Evolutionary conservation across 345 rosid genomes (phyloP).

Genomic region (Punica granatum): DNA sequence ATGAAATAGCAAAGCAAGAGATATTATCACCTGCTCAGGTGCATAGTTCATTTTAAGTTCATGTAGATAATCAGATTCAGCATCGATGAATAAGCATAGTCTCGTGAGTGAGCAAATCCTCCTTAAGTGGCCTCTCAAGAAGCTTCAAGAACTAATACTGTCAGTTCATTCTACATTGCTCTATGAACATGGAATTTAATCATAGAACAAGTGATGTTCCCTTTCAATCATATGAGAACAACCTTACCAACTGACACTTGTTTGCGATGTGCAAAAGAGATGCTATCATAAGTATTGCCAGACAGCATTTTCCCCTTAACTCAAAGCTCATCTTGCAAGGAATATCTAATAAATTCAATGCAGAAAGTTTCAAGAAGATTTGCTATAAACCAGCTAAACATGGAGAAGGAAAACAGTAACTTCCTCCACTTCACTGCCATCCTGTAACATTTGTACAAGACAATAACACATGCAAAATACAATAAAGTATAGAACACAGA

Average conservation of each 20-base stretch:
- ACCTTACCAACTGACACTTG: no score
- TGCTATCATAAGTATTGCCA: no score
- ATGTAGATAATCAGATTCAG: background rate
- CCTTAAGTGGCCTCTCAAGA: background rate
- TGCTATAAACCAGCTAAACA: background rate
- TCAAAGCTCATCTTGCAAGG: background rate
- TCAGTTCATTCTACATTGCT: no score
- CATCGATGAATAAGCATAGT: background rate
- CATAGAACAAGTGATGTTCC: background rate
- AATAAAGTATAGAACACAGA: background rate
- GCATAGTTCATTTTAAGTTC: background rate
- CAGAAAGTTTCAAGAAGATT: background rate
- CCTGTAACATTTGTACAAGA: no score
- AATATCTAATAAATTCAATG: background rate
- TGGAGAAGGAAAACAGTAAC: background rate
- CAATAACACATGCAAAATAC: background rate
- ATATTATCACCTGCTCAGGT: constrained; percentile 1
- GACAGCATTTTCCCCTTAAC: background rate
- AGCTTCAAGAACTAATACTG: background rate
- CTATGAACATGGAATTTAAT: background rate
- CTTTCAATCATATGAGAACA: no score
- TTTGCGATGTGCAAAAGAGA: no score
- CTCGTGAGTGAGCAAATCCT: background rate
- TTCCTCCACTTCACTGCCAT: background rate
- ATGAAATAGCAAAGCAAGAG: background rate